Evolutionary conservation across 2,329 filamentous ascomycete species (phyloP).

Genomic region (Aspergillus quadricinctus): DNA sequence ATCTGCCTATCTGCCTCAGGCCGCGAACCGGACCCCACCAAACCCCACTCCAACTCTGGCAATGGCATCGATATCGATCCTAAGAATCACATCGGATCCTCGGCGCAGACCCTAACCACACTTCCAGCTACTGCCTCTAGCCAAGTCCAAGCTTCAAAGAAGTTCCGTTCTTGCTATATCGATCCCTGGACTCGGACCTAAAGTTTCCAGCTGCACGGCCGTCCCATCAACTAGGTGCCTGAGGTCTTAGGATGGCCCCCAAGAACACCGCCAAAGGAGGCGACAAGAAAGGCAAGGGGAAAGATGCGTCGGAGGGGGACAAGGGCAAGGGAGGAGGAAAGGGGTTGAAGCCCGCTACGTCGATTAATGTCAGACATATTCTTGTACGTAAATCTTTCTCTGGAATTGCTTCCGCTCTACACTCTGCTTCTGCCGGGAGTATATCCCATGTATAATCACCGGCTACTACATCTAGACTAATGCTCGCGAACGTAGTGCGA

Average conservation of each 20-base stretch:
- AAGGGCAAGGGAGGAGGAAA: constrained; percentile 23
- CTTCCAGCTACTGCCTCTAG: background rate
- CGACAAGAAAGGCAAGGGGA: constrained; percentile 39
- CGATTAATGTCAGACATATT: constrained; percentile 64
- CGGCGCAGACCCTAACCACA: background rate
- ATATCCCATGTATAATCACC: background rate
- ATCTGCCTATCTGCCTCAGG: constrained; percentile 1
- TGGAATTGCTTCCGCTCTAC: background rate
- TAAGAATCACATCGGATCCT: background rate
- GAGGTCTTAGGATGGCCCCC: constrained; percentile 31
- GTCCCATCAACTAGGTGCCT: background rate
- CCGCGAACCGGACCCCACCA: background rate
- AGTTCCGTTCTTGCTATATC: background rate
- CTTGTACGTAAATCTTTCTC: constrained; percentile 39
- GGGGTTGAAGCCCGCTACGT: constrained; percentile 54
- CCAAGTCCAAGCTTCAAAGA: background rate
- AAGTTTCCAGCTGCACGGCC: background rate
- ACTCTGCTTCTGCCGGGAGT: background rate
- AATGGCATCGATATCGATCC: background rate
- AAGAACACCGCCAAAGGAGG: constrained; percentile 40
- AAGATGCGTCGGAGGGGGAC: constrained; percentile 33
- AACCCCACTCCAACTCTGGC: background rate
- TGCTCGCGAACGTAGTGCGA: constrained; percentile 44
- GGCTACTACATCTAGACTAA: background rate
- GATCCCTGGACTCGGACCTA: background rate